Evolutionary conservation across 2,329 filamentous ascomycete species (phyloP).

Genomic region (Teratosphaeria destructans): DNA sequence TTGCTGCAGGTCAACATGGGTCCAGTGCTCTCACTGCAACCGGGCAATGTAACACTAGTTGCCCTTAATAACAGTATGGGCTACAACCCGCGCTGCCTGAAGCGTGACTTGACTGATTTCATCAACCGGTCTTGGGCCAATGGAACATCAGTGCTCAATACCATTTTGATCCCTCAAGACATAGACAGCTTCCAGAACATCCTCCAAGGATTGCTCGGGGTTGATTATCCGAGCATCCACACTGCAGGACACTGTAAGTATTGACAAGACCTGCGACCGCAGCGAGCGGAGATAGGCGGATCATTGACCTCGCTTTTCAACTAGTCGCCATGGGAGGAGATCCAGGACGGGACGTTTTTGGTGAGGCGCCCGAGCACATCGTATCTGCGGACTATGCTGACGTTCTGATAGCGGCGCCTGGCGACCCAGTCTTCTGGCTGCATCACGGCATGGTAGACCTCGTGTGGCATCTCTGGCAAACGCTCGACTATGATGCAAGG

Average conservation of each 20-base stretch:
- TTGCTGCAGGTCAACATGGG: conserved; percentile 17
- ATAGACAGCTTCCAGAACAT: conserved; percentile 19
- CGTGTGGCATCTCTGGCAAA: conserved; percentile 42
- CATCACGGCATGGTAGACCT: conserved; percentile 41
- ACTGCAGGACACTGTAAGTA: conserved; percentile 35
- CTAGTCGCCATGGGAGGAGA: background rate
- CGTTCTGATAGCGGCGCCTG: background rate
- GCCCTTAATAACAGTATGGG: background rate
- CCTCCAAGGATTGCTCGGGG: conserved; percentile 20
- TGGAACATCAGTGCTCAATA: conserved; percentile 9
- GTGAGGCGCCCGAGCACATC: conserved; percentile 24
- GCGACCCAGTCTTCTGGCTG: conserved; percentile 39
- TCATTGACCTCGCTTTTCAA: background rate
- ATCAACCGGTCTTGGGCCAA: conserved; percentile 12
- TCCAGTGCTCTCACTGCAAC: conserved; percentile 19
- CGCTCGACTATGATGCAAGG: conserved; percentile 31
- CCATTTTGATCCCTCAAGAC: conserved; percentile 16
- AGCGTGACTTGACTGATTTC: conserved; percentile 14
- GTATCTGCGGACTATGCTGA: background rate
- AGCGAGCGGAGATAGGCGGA: no score
- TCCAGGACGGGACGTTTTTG: conserved; percentile 33
- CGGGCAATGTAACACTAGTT: conserved; percentile 13
- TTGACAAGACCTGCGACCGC: background rate
- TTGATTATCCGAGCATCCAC: conserved; percentile 30
- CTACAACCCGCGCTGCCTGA: conserved; percentile 18